Conservation (phyloP, 192 early-diverging fungal species). For the Pilaira anomala region DNA sequence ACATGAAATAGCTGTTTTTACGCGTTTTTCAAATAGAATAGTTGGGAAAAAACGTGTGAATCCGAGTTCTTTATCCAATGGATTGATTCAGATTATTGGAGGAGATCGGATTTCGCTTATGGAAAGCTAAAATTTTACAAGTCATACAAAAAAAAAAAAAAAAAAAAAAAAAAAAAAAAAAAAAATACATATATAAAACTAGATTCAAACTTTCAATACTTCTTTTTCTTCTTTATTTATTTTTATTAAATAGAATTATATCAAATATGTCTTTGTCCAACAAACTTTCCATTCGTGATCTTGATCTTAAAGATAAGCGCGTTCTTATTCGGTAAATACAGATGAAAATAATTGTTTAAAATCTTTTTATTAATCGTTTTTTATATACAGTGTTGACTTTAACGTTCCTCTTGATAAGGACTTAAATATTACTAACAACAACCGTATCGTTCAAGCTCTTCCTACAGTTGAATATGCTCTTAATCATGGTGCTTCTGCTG, state of each 20-base stretch:
- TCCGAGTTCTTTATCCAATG: too few species aligned
- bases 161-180: too few species aligned
- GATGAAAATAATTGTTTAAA: too few species aligned
- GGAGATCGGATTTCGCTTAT: too few species aligned
- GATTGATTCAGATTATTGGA: too few species aligned
- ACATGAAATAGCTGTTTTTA: too few species aligned
- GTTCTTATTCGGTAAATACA: conserved; percentile 86
- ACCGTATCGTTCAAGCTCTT: conserved; percentile 91
- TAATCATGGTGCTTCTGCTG: conserved; percentile 78
- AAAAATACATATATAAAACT: too few species aligned
- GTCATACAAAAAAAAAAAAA: too few species aligned
- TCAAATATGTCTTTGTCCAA: conserved; percentile 59
- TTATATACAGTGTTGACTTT: conserved; percentile 82
- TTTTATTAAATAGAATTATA: conserved; percentile 26
- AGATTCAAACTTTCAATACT: neutral
- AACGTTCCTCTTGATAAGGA: conserved; percentile 93
- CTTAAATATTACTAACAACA: conserved; percentile 93
- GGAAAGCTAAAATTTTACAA: too few species aligned
- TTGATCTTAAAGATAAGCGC: conserved; percentile 81
- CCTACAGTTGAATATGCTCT: conserved; percentile 92
- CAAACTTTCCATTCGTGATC: conserved; percentile 87
- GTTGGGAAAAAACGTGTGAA: too few species aligned
- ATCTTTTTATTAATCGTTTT: conserved; percentile 2
- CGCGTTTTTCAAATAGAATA: too few species aligned
- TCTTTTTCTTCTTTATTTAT: conserved; percentile 8